Base-by-base conservation (phyloP, 345 rosid species). In the Schrenkiella parvula region DNA sequence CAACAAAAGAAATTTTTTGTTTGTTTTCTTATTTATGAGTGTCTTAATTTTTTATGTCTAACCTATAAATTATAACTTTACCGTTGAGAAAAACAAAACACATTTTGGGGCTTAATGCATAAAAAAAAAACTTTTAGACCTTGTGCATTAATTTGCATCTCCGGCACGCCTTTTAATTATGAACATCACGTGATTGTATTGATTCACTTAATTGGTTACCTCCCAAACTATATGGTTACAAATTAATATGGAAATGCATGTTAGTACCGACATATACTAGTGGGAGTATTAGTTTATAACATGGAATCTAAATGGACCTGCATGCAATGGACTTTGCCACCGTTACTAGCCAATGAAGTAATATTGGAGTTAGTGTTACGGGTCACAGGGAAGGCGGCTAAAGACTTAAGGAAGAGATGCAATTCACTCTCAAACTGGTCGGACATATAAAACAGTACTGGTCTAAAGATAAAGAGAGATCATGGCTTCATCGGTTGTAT, bases 291-390 rank as follows among this genome's bases (percentile, higher is more conserved):
- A 14, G 19, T 7, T 48, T 50, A 19, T 35, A 25, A 17, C 34
- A 46, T 9, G 19, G 7, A 68, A 23, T 57, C 47, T 46, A 29
- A 55, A 54, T 18, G 46, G 32, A 82, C 82, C 76, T 74, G 34
- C 76, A 78, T 71, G 78, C 80, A 78, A 18, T 64, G 72, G 28
- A 56, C 43, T 56, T 34, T 56, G 23, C 43, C 76, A 26, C 85
- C 77, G 55, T 80, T 83, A 77, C 70, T 75, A 18, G 85, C 53
- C n/a, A 75, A 11, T 48, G 80, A 76, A 53, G 80, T 73, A 48
- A 83, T 77, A 66, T 77, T 56, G 56, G 22, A 61, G 46, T 71
- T 73, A 34, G 62, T 34, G 22, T 78, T 79, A 55, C 68, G 51
- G 51, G 76, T 75, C 44, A 53, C 28, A 22, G 80, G 81, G 80